phyloP scores from a whole-genome alignment of 1,284 basidiomycete species.

The Coniferiporia weirii region DNA sequence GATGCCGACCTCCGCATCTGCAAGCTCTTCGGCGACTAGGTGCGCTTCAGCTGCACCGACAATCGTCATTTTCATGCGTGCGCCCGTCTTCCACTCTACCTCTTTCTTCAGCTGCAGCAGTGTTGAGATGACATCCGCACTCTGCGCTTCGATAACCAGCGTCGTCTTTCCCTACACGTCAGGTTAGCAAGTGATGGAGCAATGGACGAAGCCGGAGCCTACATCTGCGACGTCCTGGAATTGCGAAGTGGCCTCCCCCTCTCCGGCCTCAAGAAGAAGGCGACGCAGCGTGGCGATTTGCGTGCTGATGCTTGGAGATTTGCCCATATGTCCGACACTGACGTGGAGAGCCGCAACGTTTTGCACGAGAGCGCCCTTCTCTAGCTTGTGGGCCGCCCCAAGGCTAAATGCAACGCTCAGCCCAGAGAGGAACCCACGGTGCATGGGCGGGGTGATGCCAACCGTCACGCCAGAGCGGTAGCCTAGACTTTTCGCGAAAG shows the following conservation, averaged over 20 bases:
- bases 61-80: conserved; percentile 23
- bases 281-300: conserved; percentile 40
- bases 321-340: conserved; percentile 28
- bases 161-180: conserved; percentile 34
- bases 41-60: conserved; percentile 41
- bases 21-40: conserved; percentile 38
- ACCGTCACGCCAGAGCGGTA: conserved; percentile 20
- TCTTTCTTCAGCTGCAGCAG: conserved; percentile 42
- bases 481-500: conserved; percentile 7
- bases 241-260: conserved; percentile 21
- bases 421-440: conserved; percentile 38
- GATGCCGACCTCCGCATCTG: conserved; percentile 44
- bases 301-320: conserved; percentile 32
- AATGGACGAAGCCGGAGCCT: neutral
- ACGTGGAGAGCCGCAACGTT: conserved; percentile 41
- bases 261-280: conserved; percentile 30
- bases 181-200: neutral
- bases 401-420: conserved; percentile 47
- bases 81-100: conserved; percentile 21
- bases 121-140: conserved; percentile 44
- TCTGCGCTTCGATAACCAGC: conserved; percentile 45
- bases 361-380: conserved; percentile 35
- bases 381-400: conserved; percentile 33
- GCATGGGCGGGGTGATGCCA: conserved; percentile 35
- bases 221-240: conserved; percentile 28